phyloP scores from a whole-genome alignment of 805 yeast species.

The Metschnikowia peoriensis region DNA sequence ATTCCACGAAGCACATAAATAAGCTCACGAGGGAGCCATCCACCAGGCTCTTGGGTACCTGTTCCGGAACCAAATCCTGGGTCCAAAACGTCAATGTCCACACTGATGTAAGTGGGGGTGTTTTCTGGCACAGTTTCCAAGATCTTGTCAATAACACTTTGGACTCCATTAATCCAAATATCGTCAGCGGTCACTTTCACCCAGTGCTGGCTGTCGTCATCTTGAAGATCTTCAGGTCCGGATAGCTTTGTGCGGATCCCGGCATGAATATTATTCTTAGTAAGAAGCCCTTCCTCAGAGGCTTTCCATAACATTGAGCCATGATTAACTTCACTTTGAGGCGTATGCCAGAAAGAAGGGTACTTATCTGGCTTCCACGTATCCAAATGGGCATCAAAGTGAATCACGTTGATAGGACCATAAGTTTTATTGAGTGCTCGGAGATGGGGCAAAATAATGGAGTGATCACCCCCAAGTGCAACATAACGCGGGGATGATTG shows the following conservation, averaged over 20 bases:
- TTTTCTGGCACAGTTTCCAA: conserved; percentile 55
- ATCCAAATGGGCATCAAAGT: conserved; percentile 84
- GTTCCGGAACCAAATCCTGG: conserved; percentile 60
- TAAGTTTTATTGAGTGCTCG: conserved; percentile 59
- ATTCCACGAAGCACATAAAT: conserved; percentile 46
- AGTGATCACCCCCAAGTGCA: conserved; percentile 83
- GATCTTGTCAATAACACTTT: conserved; percentile 53
- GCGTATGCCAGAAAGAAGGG: conserved; percentile 60
- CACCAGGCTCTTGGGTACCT: conserved; percentile 61
- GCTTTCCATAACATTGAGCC: conserved; percentile 90
- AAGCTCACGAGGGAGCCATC: conserved; percentile 55
- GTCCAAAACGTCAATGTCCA: conserved; percentile 68
- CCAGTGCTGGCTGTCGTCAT: conserved; percentile 70
- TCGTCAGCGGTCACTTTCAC: conserved; percentile 70
- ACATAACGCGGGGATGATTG: conserved; percentile 46
- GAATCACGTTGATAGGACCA: conserved; percentile 71
- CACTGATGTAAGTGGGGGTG: conserved; percentile 69
- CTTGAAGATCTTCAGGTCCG: conserved; percentile 56
- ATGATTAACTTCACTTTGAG: conserved; percentile 64
- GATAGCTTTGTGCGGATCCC: conserved; percentile 74
- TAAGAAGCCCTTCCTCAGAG: conserved; percentile 60
- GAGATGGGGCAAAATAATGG: conserved; percentile 68
- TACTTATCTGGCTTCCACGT: conserved; percentile 77
- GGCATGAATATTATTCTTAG: conserved; percentile 63
- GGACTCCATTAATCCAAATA: conserved; percentile 65